A percentile compares a stretch with the other conserved stretches of the same genome.
phyloP scores from a whole-genome alignment of 169 alveolate species.

The Eimeria sp. region DNA sequence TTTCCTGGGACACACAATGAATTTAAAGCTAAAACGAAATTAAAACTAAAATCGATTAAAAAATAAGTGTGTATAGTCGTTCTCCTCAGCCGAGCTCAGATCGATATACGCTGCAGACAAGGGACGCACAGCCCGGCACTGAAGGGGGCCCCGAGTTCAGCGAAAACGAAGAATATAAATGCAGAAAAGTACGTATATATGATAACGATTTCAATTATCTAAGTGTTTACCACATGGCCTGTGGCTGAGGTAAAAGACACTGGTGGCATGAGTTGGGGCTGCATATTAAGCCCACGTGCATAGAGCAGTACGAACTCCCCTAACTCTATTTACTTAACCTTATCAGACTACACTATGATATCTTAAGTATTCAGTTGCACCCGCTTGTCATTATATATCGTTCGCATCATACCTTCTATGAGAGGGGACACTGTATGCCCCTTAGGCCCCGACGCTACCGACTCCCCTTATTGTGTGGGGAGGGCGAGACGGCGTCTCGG shows the following conservation, averaged over 20 bases:
- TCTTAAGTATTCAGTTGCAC: no score
- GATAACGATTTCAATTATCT: neutral
- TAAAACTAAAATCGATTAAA: neutral
- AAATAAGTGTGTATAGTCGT: neutral
- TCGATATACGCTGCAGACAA: neutral
- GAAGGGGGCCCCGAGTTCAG: neutral
- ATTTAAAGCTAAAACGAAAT: neutral
- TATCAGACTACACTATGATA: no score
- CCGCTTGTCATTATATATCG: no score
- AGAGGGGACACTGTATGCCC: no score
- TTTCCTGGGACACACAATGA: neutral
- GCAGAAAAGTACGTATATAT: neutral
- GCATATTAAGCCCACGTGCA: neutral
- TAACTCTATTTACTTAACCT: no score
- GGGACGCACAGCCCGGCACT: conserved; percentile 3
- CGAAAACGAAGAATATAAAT: neutral
- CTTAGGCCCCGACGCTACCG: no score
- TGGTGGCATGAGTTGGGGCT: neutral
- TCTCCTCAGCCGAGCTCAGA: neutral
- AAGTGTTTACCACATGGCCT: neutral
- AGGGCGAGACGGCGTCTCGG: no score
- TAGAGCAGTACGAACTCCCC: no score
- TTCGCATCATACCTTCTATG: no score
- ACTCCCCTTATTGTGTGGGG: no score
- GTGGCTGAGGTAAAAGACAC: neutral